Evolutionary conservation across 257 asterid genomes (phyloP).

Genomic region (Solanum clarkiae): DNA sequence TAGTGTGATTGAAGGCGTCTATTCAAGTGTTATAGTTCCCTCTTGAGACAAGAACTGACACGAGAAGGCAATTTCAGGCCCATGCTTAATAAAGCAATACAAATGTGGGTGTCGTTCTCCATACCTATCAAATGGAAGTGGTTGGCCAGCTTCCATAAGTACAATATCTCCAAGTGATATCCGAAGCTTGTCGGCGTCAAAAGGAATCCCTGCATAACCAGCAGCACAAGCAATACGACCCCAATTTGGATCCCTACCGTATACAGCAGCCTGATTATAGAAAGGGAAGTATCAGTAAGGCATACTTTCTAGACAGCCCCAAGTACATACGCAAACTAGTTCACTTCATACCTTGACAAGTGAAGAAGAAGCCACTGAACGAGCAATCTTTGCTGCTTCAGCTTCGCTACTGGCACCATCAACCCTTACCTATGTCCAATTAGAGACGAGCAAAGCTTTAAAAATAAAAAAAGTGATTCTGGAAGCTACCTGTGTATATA

Average conservation of each 20-base stretch:
- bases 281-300: not conserved
- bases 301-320: not conserved
- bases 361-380: conserved; percentile 94
- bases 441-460: not conserved
- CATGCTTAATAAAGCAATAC: not conserved
- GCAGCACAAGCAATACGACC: conserved; percentile 98
- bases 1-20: not conserved
- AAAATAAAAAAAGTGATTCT: not conserved
- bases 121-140: conserved; percentile 79
- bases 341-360: conserved; percentile 55
- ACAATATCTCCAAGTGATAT: conserved; percentile 75
- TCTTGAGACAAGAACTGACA: not conserved
- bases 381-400: conserved; percentile 85
- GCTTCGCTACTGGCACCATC: conserved; percentile 73
- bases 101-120: not conserved
- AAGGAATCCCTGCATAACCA: conserved; percentile 82
- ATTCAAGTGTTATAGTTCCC: not conserved
- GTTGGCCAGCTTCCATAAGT: conserved; percentile 91
- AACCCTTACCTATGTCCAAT: conserved; percentile 53
- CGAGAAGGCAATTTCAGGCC: not conserved
- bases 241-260: conserved; percentile 98
- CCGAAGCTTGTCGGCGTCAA: conserved; percentile 49
- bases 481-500: not conserved
- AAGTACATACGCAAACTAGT: not conserved
- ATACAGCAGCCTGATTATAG: conserved; percentile 65